Conservation (phyloP, 2,329 filamentous ascomycete genomes). For the Alternaria dauci region DNA sequence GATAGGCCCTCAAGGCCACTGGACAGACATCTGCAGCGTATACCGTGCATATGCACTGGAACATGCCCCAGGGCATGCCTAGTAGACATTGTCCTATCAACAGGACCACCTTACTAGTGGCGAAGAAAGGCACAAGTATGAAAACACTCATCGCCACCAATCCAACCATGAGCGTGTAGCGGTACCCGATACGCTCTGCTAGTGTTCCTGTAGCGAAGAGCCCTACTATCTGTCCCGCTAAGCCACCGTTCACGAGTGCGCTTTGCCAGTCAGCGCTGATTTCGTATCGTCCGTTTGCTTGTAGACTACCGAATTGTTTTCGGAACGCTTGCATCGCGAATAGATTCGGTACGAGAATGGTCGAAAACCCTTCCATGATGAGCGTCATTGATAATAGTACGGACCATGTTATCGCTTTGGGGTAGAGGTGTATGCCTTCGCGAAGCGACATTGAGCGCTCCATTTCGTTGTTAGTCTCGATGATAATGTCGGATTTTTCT, state of each 20-base stretch:
- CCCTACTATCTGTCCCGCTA: constrained; percentile 52
- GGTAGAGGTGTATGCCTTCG: constrained; percentile 79
- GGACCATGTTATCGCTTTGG: constrained; percentile 85
- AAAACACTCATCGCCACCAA: constrained; percentile 17
- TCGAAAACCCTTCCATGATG: constrained; percentile 86
- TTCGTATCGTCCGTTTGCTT: constrained; percentile 34
- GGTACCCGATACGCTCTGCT: constrained; percentile 50
- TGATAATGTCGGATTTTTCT: neutral
- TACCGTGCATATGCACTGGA: constrained; percentile 51
- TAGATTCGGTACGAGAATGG: constrained; percentile 79
- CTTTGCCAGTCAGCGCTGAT: constrained; percentile 54
- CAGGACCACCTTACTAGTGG: constrained; percentile 18
- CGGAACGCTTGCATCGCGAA: constrained; percentile 59
- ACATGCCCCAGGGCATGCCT: constrained; percentile 53
- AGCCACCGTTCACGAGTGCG: constrained; percentile 52
- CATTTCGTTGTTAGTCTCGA: neutral
- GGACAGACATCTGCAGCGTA: constrained; percentile 68
- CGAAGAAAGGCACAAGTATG: constrained; percentile 27
- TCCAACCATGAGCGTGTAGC: constrained; percentile 22
- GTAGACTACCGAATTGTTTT: constrained; percentile 42
- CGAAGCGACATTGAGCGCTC: constrained; percentile 56
- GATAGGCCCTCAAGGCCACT: constrained; percentile 66
- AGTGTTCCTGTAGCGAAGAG: constrained; percentile 53
- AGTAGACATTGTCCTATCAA: constrained; percentile 27
- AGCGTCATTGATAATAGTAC: constrained; percentile 83